Conservation (phyloP, 768 basidiomycete species). For the Leccinum subtestaceum region DNA sequence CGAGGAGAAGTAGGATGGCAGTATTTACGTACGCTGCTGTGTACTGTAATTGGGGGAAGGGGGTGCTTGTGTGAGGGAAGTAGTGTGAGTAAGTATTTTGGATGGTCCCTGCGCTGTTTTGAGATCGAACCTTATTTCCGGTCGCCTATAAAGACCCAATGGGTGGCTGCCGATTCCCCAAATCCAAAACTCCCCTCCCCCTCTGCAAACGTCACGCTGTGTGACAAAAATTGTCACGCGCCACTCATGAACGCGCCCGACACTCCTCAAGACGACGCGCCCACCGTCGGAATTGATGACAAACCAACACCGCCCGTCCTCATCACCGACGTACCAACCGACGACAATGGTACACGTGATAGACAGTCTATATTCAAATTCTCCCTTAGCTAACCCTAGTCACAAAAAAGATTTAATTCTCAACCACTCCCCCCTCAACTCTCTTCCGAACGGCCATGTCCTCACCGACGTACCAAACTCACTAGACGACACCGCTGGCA, state of each 20-base stretch:
- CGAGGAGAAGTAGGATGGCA: constrained; percentile 49
- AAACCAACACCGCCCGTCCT: constrained; percentile 21
- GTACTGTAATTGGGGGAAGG: constrained; percentile 5
- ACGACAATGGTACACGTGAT: constrained; percentile 42
- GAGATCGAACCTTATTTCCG: constrained; percentile 83
- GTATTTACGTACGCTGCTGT: constrained; percentile 13
- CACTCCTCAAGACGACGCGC: constrained; percentile 29
- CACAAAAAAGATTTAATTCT: constrained; percentile 25
- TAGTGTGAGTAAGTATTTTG: constrained; percentile 37
- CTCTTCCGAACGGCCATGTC: constrained; percentile 66
- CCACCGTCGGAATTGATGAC: constrained; percentile 30
- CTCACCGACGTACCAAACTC: constrained; percentile 56
- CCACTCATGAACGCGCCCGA: constrained; percentile 60
- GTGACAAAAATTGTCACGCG: constrained; percentile 64
- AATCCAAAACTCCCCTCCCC: constrained; percentile 57
- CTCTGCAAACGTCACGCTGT: constrained; percentile 54
- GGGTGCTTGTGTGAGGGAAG: constrained; percentile 20
- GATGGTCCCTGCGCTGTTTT: constrained; percentile 70
- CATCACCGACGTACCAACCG: constrained; percentile 18
- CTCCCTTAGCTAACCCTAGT: constrained; percentile 38
- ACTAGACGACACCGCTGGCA: constrained; percentile 34
- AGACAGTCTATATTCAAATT: constrained; percentile 30
- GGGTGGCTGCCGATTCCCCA: constrained; percentile 65
- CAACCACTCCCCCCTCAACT: constrained; percentile 33
- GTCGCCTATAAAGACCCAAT: constrained; percentile 79